These are phyloP conservation scores for Macrocybe gigantea DNA, from an alignment of 768 basidiomycete genomes.

Conservation along the genomic window DNA sequence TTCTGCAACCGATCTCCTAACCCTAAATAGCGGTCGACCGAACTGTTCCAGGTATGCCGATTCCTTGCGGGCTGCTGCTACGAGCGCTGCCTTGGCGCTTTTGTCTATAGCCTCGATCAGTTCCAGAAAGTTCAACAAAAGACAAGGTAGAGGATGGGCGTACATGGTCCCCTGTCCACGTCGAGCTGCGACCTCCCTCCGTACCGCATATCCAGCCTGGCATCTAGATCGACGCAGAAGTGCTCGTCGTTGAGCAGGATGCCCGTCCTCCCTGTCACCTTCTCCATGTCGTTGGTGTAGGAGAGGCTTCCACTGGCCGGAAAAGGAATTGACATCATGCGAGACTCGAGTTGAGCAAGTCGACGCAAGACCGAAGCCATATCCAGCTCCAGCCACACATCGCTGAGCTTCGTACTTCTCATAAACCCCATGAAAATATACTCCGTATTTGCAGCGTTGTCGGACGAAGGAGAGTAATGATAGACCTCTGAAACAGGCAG, in stretches of 20 bases:
- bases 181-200: conserved; percentile 45
- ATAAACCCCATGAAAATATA: conserved; percentile 44
- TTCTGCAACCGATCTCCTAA: conserved; percentile 41
- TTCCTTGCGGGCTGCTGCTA: conserved; percentile 39
- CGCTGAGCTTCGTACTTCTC: conserved; percentile 31
- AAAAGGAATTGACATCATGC: conserved; percentile 43
- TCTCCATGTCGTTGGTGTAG: conserved; percentile 39
- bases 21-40: conserved; percentile 40
- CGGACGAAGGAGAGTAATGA: conserved; percentile 31
- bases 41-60: conserved; percentile 41
- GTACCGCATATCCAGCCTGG: conserved; percentile 36
- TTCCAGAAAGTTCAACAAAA: conserved; percentile 16
- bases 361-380: conserved; percentile 37
- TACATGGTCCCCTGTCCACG: conserved; percentile 48
- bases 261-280: conserved; percentile 24
- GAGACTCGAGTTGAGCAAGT: conserved; percentile 39
- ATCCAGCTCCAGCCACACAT: conserved; percentile 35
- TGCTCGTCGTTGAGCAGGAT: conserved; percentile 31
- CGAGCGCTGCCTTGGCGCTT: conserved; percentile 36
- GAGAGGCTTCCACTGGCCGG: conserved; percentile 49
- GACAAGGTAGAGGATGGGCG: conserved; percentile 25
- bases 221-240: conserved; percentile 43
- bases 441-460: conserved; percentile 35
- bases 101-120: conserved; percentile 33
- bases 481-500: conserved; percentile 37